Evolutionary conservation across 2,329 filamentous ascomycete species (phyloP).

Genomic region (Colletotrichum sp.): DNA sequence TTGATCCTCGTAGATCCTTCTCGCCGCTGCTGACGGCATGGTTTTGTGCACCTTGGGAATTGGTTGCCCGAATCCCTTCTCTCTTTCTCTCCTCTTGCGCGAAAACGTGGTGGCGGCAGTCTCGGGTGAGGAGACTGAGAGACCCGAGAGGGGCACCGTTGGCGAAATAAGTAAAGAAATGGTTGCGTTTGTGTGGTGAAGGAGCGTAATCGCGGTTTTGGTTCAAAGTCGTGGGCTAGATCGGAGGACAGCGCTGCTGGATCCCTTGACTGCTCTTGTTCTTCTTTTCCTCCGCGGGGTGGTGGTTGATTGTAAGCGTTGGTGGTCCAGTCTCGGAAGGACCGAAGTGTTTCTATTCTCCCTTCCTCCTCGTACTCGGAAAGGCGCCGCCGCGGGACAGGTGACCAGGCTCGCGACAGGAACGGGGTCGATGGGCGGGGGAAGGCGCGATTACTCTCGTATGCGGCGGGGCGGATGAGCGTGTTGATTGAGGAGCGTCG

Average conservation of each 20-base stretch:
- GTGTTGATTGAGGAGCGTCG: background rate
- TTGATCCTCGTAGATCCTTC: constrained; percentile 69
- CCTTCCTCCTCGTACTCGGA: constrained; percentile 15
- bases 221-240: constrained; percentile 8
- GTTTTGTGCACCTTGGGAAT: constrained; percentile 31
- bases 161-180: constrained; percentile 18
- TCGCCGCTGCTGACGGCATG: constrained; percentile 67
- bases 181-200: constrained; percentile 16
- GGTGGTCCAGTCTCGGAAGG: constrained; percentile 2
- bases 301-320: background rate
- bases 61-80: constrained; percentile 18
- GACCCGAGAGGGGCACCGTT: background rate
- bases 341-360: background rate
- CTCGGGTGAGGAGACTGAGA: constrained; percentile 18
- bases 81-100: constrained; percentile 22
- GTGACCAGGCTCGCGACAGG: constrained; percentile 13
- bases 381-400: background rate
- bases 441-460: background rate
- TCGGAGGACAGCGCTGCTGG: constrained; percentile 57
- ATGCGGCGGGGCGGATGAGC: background rate
- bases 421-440: background rate
- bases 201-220: constrained; percentile 27
- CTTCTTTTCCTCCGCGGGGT: constrained; percentile 4
- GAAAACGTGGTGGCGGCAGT: constrained; percentile 18
- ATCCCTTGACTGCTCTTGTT: constrained; percentile 39